These are phyloP conservation scores for Cicer yamashitae DNA, from an alignment of 306 rosid genomes.

Conservation along the genomic window DNA sequence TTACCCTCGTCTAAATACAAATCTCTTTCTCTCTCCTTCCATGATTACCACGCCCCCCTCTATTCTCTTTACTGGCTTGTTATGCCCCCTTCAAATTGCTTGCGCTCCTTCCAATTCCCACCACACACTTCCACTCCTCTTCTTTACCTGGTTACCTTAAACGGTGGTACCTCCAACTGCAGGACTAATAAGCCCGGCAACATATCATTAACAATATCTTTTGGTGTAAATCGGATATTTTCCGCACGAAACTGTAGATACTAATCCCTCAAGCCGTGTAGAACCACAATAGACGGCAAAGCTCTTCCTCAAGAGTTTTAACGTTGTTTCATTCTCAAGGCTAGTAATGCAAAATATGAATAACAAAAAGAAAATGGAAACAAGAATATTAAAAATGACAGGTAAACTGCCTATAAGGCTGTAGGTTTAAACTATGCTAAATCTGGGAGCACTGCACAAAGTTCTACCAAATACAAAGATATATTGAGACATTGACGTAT, in stretches of 20 bases:
- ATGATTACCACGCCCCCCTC: neutral
- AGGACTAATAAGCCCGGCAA: neutral
- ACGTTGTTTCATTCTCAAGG: too few species aligned
- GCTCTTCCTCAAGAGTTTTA: too few species aligned
- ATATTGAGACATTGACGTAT: constrained; percentile 16
- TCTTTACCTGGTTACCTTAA: neutral
- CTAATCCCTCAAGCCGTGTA: too few species aligned
- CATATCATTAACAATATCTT: neutral
- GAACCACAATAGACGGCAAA: too few species aligned
- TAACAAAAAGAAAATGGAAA: neutral
- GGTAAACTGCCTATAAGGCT: neutral
- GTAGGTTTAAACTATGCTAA: constrained; percentile 21
- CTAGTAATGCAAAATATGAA: constrained; percentile 6
- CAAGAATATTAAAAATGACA: neutral
- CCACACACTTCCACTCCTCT: neutral
- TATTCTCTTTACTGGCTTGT: neutral
- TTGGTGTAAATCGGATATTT: too few species aligned
- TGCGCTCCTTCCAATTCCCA: neutral
- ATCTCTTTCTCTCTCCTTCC: neutral
- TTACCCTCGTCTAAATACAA: neutral
- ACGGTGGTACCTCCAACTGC: neutral
- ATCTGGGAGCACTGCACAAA: constrained; percentile 5
- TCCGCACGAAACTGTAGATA: too few species aligned
- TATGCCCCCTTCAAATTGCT: neutral
- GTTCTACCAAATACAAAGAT: constrained; percentile 5